phyloP scores from a whole-genome alignment of 768 basidiomycete species.

The Termitomyces sp. region DNA sequence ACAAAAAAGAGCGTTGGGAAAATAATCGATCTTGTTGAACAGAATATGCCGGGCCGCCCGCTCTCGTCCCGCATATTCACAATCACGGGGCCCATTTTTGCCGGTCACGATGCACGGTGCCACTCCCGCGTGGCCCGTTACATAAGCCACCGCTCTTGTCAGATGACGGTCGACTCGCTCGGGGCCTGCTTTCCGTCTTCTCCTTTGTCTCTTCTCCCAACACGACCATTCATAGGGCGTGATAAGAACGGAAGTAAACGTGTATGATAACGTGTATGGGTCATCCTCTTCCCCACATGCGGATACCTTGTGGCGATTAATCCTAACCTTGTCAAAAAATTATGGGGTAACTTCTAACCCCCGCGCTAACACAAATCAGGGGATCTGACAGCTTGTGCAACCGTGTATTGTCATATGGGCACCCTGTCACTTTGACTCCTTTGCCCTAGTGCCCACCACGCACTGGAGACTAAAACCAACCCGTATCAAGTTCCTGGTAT shows the following conservation, averaged over 20 bases:
- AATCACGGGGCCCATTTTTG: constrained; percentile 5
- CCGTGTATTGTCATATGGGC: background rate
- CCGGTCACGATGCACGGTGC: constrained; percentile 9
- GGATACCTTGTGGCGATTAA: constrained; percentile 1
- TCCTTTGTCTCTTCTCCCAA: background rate
- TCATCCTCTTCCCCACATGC: background rate
- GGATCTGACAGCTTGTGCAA: background rate
- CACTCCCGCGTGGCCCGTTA: constrained; percentile 1
- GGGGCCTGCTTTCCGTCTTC: background rate
- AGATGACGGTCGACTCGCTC: background rate
- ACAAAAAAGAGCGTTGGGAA: constrained; percentile 6
- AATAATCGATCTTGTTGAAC: constrained; percentile 12
- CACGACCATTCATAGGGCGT: background rate
- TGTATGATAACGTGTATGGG: background rate
- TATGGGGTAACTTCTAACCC: constrained; percentile 2
- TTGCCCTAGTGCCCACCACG: background rate
- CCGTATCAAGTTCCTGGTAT: too few relatives aligned
- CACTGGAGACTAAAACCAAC: too few relatives aligned
- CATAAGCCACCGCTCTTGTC: background rate
- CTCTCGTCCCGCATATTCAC: background rate
- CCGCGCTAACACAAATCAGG: constrained; percentile 1
- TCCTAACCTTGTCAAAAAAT: background rate
- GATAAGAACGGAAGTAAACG: constrained; percentile 2
- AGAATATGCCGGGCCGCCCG: constrained; percentile 8
- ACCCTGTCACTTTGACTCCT: background rate